Evolutionary conservation across 768 basidiomycete species (phyloP), one percentile per base, ranked within the genome.

Genomic region (Lactarius trivialis): DNA sequence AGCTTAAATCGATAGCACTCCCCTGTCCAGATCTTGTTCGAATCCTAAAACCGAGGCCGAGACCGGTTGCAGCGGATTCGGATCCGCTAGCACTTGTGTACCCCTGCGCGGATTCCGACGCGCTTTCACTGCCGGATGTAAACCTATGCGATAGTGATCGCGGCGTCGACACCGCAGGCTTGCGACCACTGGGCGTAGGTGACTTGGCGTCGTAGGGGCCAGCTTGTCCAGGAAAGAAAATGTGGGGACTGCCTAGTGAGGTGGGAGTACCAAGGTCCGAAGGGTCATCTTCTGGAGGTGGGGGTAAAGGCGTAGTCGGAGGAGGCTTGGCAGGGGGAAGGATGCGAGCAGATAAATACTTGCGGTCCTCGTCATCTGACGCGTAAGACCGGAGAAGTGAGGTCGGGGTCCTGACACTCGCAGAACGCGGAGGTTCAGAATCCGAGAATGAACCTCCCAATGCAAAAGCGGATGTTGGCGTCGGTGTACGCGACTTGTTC

Each of bases 41-140:
- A 33, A 64, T 64, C 36, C 63, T 56, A n/a, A 64, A 64, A 30
- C 63, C 63, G 17, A 64, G 63, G 34, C 63, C 63, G 26, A 64
- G 63, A 51, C 63, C 58, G 26, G 63, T 58, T 33, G 62, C 54
- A 51, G 60, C 55, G 12, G 63, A 64, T 32, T 64, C 63, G 7
- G 63, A 64, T 36, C 63, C 63, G 21, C 58, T 60, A 3, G 63
- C 63, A 33, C 63, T 64, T 14, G 63, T 64, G 26, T 64, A 64
- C 3, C 63, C 63, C 1, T 50, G 49, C 2, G 58, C 63, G 6
- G 63, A 64, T 26, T 64, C 63, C 55, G 63, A 60, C 19, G 63
- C 63, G 39, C 63, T 64, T 24, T 64, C 63, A 19, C 63, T 64
- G n/a, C 63, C 63, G 9, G 58, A 60, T 34, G 63, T 56, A 7